Evolutionary conservation across 2,329 filamentous ascomycete species (phyloP).

Genomic region (Elsinoe australis): DNA sequence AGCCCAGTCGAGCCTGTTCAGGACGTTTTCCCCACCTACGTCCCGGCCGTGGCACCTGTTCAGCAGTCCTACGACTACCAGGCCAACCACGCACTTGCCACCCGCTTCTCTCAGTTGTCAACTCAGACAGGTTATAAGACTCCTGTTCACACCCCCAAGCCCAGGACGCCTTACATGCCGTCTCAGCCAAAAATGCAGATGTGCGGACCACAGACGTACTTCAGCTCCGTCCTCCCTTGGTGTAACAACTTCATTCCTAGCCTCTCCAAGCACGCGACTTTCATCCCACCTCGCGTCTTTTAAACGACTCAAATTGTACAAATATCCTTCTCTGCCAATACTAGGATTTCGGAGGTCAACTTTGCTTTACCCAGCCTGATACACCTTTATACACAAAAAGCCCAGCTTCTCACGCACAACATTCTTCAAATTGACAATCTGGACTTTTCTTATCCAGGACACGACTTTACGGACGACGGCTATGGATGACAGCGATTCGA

Average conservation of each 20-base stretch:
- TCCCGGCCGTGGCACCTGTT: too few species aligned
- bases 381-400: neutral
- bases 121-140: constrained; percentile 3
- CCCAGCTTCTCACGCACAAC: constrained; percentile 17
- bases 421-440: constrained; percentile 12
- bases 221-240: constrained; percentile 17
- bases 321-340: constrained; percentile 12
- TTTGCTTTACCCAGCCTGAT: neutral
- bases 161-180: constrained; percentile 8
- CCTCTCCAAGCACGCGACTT: constrained; percentile 20
- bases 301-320: constrained; percentile 15
- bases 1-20: constrained; percentile 19
- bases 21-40: constrained; percentile 14
- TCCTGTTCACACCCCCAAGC: constrained; percentile 5
- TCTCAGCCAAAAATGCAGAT: constrained; percentile 7
- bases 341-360: constrained; percentile 1
- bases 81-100: constrained; percentile 4
- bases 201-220: constrained; percentile 20
- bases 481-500: constrained; percentile 16
- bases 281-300: constrained; percentile 21
- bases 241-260: constrained; percentile 20
- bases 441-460: constrained; percentile 1
- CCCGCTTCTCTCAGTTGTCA: constrained; percentile 19
- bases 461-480: constrained; percentile 17
- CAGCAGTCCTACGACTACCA: constrained; percentile 13